Evolutionary conservation across 108 stramenopile genomes (phyloP), one percentile per base, ranked within the genome.

Genomic region (Mediolabrus comicus): DNA sequence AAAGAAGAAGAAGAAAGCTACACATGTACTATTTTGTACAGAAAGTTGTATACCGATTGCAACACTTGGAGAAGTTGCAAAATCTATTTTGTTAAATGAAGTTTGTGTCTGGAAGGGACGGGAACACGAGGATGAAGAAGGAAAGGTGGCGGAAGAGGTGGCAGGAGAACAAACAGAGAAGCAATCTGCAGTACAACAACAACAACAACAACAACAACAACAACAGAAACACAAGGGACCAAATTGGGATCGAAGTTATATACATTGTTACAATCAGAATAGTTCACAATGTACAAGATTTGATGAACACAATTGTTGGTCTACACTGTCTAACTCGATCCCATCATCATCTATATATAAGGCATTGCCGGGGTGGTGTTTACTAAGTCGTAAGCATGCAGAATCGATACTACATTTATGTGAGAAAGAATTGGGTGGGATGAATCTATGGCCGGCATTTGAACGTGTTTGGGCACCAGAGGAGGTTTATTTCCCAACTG

Each of bases 311-410:
- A 72, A 71, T 68, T 81, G 79, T 31, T 84, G 75, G 79, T 68
- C 53, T 41, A 53, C 64, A 34, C 74, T 83, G 3, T 53, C 36
- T 60, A 41, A 77, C 16, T 32, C 72, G 14, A 41, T 84, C 28
- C 83, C 83, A 59, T 10, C 9, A 46, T 67, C 62, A 49, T 67
- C 62, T 3, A 80, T 84, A 38, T 63, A 78, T 27, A 84, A 84
- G 59, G 80, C 79, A 61, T 79, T 84, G 49, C 84, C 84, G 4
- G 84, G 84, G 32, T 84, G 84, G 84, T 84, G 84, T 54, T 41
- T 82, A 10, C 46, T 84, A 3, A 79, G 72, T 65, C 66, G 73
- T 59, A 77, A 82, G 32, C 84, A 84, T 39, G 79, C 79, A 9
- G 63, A 82, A 34, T 38, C 35, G 27, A 81, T 84, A 16, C 38